Base-by-base conservation (phyloP, 179 eudicot genomes). In the Gypsophila paniculata region DNA sequence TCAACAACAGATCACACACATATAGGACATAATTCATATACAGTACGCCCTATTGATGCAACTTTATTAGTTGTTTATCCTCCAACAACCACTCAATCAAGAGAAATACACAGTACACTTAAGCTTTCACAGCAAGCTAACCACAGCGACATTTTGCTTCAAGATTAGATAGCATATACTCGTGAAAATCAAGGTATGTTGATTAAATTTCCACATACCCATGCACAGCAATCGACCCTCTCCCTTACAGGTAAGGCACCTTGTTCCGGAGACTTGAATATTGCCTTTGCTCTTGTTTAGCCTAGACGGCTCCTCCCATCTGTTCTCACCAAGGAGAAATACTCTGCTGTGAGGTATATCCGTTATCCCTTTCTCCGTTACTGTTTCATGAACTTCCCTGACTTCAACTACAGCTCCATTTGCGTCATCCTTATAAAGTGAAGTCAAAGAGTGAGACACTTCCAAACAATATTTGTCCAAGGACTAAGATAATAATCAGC, bases 291-390 rank as follows among this genome's bases (percentile, higher is more conserved):
- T 73, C 58, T 71, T 79, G 71, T 66, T 72, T 67, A 93, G 87
- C 84, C 98, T 83, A 15, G 97, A 89, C 42, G 99, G 84, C 21
- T 94, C 97, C 83, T 94, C 99, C 97, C 97, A 94, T 72, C 99
- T 69, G 53, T 94, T 94, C 83, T 94, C 99, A 64, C 99, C 99
- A 51, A 94, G 91, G 73, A 94, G 97, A 80, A 81, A 94, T 59
- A 94, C 99, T 76, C 92, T 76, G 36, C 78, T 69, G 38, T 77
- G 71, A 46, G 86, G 65, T 65, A 77, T 63, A 12, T 80, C 83
- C 58, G 78, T 25, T 32, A 63, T 73, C 19, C 63, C 86, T 76
- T 82, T 80, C 73, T 81, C 78, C 51, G 74, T 80, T 61, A 79
- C 71, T 61, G 75, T 77, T 61, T 76, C 76, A 74, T 81, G 82